Conservation (phyloP, 305 asterid genomes). For the Solanum hybrid region DNA sequence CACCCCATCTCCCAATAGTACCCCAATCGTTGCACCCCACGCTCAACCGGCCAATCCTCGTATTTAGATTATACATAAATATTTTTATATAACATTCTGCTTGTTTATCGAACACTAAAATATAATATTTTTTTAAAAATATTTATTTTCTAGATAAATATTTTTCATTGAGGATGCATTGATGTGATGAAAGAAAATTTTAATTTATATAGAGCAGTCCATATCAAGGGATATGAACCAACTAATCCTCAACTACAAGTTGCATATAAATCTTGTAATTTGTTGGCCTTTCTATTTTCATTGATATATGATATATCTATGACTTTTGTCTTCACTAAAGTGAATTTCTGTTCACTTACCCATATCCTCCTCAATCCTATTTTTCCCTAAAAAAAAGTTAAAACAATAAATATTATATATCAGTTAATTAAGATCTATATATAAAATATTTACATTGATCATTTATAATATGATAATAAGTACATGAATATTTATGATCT, state of each 20-base stretch:
- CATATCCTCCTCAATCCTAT: background rate
- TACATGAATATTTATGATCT: background rate
- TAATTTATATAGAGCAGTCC: background rate
- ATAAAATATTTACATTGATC: background rate
- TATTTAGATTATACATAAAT: background rate
- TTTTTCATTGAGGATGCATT: background rate
- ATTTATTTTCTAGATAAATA: background rate
- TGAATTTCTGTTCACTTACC: background rate
- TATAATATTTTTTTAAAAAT: background rate
- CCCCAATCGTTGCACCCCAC: background rate
- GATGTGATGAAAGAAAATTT: background rate
- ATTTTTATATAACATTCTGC: background rate
- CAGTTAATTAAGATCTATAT: background rate
- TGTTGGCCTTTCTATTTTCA: background rate
- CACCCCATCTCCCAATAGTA: background rate
- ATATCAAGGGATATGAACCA: background rate
- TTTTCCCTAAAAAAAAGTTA: background rate
- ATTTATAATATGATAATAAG: background rate
- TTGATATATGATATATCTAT: background rate
- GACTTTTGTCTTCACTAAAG: background rate
- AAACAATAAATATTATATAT: background rate
- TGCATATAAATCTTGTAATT: background rate
- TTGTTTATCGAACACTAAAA: background rate
- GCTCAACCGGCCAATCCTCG: background rate
- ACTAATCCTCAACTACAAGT: constrained; percentile 4